Conservation (phyloP, 805 yeast species). For the Pichia thaimueangensis region DNA sequence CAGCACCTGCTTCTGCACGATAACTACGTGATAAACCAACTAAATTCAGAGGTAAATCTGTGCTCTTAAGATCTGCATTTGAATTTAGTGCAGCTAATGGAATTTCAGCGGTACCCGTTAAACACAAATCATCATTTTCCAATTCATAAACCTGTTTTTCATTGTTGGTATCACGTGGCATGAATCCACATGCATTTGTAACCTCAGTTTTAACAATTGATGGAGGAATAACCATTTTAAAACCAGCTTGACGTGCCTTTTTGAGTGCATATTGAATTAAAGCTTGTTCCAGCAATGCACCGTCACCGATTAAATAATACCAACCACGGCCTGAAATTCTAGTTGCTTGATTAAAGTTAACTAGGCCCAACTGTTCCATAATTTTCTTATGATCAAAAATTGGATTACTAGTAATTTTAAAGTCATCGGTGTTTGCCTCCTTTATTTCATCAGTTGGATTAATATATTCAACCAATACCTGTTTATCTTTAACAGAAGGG, state of each 20-base stretch:
- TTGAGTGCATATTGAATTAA: constrained; percentile 70
- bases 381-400: constrained; percentile 59
- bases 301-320: constrained; percentile 79
- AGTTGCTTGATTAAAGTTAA: constrained; percentile 70
- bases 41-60: constrained; percentile 47
- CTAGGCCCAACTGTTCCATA: constrained; percentile 57
- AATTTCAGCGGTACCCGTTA: constrained; percentile 94
- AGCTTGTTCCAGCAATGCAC: constrained; percentile 87
- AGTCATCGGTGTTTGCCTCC: constrained; percentile 17
- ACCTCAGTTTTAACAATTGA: constrained; percentile 73
- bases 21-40: constrained; percentile 84
- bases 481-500: constrained; percentile 36
- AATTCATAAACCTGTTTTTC: constrained; percentile 81
- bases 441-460: constrained; percentile 34
- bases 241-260: constrained; percentile 61
- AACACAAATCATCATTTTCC: constrained; percentile 42
- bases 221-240: constrained; percentile 73
- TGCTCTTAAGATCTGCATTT: constrained; percentile 29
- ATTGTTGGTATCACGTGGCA: constrained; percentile 81
- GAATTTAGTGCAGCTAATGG: constrained; percentile 79
- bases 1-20: constrained; percentile 95
- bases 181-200: constrained; percentile 87
- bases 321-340: constrained; percentile 78
- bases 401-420: neutral
- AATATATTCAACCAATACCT: constrained; percentile 45